Percentiles rank a stretch among this genome's conserved stretches.
Evolutionary conservation across 2,329 filamentous ascomycete species (phyloP).

Genomic region (Ambrosiella cleistominuta): DNA sequence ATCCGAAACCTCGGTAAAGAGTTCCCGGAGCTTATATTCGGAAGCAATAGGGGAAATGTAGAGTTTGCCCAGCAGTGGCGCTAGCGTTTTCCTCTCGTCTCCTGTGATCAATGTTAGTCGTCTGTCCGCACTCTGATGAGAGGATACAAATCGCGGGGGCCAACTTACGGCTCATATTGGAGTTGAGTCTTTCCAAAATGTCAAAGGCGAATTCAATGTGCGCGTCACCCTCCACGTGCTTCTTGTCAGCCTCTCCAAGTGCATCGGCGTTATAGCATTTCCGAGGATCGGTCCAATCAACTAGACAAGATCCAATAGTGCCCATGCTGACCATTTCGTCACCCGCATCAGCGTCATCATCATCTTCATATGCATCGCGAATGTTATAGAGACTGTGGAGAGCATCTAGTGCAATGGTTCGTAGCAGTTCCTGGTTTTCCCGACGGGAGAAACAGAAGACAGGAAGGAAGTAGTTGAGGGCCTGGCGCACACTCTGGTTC

Average conservation of each 20-base stretch:
- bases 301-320: slow-evolving; percentile 62
- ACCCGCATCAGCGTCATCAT: slow-evolving; percentile 55
- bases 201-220: slow-evolving; percentile 65
- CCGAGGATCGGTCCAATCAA: slow-evolving; percentile 90
- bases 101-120: slow-evolving; percentile 30
- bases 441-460: slow-evolving; percentile 78
- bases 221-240: slow-evolving; percentile 54
- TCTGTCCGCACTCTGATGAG: neutral
- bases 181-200: slow-evolving; percentile 56
- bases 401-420: slow-evolving; percentile 52
- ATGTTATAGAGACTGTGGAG: slow-evolving; percentile 59
- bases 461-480: slow-evolving; percentile 81
- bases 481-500: slow-evolving; percentile 72
- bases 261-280: slow-evolving; percentile 45
- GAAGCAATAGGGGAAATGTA: slow-evolving; percentile 53
- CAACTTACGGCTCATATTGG: slow-evolving; percentile 46
- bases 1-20: slow-evolving; percentile 40
- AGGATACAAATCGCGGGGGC: neutral
- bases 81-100: slow-evolving; percentile 72
- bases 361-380: slow-evolving; percentile 55
- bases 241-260: slow-evolving; percentile 38
- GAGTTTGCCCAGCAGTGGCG: slow-evolving; percentile 65
- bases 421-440: slow-evolving; percentile 72
- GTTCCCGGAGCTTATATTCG: slow-evolving; percentile 37
- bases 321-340: slow-evolving; percentile 65